These are phyloP conservation scores for Saturnispora gosingensis DNA, from an alignment of 805 yeast species.

Conservation along the genomic window DNA sequence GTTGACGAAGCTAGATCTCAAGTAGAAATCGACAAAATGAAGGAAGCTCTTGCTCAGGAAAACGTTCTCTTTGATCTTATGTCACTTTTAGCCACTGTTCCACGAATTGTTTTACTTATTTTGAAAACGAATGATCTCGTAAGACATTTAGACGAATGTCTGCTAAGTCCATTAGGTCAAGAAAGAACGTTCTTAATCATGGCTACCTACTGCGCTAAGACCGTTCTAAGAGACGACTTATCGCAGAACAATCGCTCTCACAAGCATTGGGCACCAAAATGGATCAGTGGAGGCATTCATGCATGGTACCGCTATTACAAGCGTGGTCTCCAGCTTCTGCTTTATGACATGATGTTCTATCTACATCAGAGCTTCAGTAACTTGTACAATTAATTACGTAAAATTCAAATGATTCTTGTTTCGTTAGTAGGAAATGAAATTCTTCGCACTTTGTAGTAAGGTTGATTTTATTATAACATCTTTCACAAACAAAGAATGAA, in stretches of 20 bases:
- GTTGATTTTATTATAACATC: neutral
- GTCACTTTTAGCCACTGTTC: conserved; percentile 69
- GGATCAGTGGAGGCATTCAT: conserved; percentile 21
- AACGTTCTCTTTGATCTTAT: conserved; percentile 67
- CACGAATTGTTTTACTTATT: conserved; percentile 75
- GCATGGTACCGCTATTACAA: conserved; percentile 28
- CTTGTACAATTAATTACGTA: conserved; percentile 2
- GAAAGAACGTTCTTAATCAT: conserved; percentile 81
- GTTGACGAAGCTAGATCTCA: conserved; percentile 39
- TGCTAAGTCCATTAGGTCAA: conserved; percentile 76
- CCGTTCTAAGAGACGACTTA: conserved; percentile 59
- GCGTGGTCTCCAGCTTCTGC: conserved; percentile 24
- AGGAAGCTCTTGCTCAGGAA: conserved; percentile 47
- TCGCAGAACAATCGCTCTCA: conserved; percentile 7
- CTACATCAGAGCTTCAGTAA: neutral
- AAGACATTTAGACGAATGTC: conserved; percentile 74
- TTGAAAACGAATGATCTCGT: conserved; percentile 92
- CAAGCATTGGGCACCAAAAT: conserved; percentile 15
- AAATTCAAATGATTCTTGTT: neutral
- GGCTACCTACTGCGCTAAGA: conserved; percentile 81
- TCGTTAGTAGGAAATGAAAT: neutral
- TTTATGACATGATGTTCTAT: conserved; percentile 27
- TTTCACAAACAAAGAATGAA: neutral
- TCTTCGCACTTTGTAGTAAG: neutral
- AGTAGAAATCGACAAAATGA: conserved; percentile 63